phyloP scores from a whole-genome alignment of 768 basidiomycete genomes.

The Pisolithus marmoratus region DNA sequence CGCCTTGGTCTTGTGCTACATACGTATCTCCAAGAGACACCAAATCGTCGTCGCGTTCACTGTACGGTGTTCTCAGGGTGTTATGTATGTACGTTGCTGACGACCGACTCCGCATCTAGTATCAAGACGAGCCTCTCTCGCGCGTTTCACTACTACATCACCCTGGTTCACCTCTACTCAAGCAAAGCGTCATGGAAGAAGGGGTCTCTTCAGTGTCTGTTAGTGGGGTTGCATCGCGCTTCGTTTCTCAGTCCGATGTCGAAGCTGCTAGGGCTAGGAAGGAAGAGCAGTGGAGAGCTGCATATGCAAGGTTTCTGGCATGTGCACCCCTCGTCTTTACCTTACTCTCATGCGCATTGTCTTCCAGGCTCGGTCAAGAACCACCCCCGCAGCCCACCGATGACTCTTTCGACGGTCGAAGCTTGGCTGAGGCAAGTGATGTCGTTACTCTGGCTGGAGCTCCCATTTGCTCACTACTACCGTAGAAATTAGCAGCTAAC shows the following conservation, averaged over 20 bases:
- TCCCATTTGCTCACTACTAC: slow-evolving; percentile 9
- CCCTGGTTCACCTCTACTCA: too few species aligned
- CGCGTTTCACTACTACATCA: too few species aligned
- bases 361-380: slow-evolving; percentile 69
- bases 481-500: slow-evolving; percentile 84
- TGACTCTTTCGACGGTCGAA: slow-evolving; percentile 77
- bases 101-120: too few species aligned
- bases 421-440: slow-evolving; percentile 76
- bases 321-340: slow-evolving; percentile 1
- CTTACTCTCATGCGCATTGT: slow-evolving; percentile 3
- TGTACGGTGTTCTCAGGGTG: neutral
- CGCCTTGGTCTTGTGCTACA: neutral
- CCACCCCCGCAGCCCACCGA: slow-evolving; percentile 73
- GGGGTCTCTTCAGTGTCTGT: slow-evolving; percentile 67
- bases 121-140: too few species aligned
- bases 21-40: too few species aligned
- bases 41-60: neutral
- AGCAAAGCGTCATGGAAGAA: slow-evolving; percentile 46
- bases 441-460: neutral
- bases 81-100: too few species aligned
- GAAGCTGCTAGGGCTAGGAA: slow-evolving; percentile 64
- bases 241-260: slow-evolving; percentile 74
- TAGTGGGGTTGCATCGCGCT: slow-evolving; percentile 74
- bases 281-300: slow-evolving; percentile 88
- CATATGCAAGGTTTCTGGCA: slow-evolving; percentile 63